Evolutionary conservation across 169 alveolate species (phyloP), one percentile per base, ranked within the genome.

Genomic region (Perkinsus chesapeaki): DNA sequence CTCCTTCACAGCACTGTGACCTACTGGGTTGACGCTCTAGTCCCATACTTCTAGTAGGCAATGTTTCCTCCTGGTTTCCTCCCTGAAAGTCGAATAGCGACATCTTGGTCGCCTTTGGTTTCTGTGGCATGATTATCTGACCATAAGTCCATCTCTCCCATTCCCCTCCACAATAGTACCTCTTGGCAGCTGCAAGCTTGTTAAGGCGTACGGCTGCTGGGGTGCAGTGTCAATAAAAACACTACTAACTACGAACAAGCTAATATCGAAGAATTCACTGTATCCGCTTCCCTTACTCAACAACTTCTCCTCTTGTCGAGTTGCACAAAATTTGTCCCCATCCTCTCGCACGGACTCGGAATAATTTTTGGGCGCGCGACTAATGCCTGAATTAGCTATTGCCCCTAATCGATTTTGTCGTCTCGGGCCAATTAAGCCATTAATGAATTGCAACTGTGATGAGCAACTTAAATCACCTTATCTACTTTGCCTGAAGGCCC

Each of bases 401-500:
- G n/a, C n/a, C n/a, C n/a, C n/a, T n/a, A n/a, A n/a, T n/a, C n/a
- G n/a, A n/a, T n/a, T n/a, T n/a, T n/a, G n/a, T n/a, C n/a, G n/a
- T n/a, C n/a, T n/a, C n/a, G n/a, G n/a, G n/a, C n/a, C n/a, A n/a
- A n/a, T n/a, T n/a, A n/a, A n/a, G n/a, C n/a, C n/a, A n/a, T n/a
- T n/a, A n/a, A n/a, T n/a, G n/a, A n/a, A n/a, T n/a, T n/a, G 31
- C 31, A 16, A 60, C 82, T 60, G 27, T 60, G 82, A 60, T 60
- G 82, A 60, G 82, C 82, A 60, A 27, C 36, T 20, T 60, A 60
- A 60, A 60, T 60, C 82, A 60, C 82, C 82, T 60, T 60, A 60
- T 60, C 82, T 60, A 60, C 82, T 60, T 60, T 60, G 82, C 82
- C 82, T 60, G 82, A 60, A 60, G 82, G 82, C 82, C 82, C 82